phyloP scores from a whole-genome alignment of 1,284 basidiomycete species.

The Austropuccinia psidii region DNA sequence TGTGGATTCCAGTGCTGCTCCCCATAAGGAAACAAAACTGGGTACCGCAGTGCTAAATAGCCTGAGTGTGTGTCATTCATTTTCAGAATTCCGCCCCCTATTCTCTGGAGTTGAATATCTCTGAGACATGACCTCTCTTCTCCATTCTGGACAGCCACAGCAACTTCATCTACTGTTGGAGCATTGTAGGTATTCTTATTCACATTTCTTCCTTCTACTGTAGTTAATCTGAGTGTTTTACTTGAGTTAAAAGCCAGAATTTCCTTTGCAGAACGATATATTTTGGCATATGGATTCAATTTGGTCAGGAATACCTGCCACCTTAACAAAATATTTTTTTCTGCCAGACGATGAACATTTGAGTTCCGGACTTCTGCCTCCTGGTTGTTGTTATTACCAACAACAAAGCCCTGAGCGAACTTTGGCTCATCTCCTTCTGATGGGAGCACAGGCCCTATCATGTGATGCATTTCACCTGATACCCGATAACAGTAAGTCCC shows the following conservation, averaged over 20 bases:
- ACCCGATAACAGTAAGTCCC: no score
- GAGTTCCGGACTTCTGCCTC: not conserved
- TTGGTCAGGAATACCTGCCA: not conserved
- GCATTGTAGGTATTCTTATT: not conserved
- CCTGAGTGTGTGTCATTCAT: not conserved
- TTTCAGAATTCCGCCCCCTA: not conserved
- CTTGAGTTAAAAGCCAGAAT: not conserved
- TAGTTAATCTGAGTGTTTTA: not conserved
- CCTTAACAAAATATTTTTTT: not conserved
- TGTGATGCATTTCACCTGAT: not conserved
- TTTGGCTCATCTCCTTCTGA: not conserved
- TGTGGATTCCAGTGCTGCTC: not conserved
- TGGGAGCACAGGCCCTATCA: not conserved
- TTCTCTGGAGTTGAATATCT: not conserved
- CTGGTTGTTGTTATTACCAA: not conserved
- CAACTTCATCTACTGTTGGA: not conserved
- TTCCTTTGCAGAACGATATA: not conserved
- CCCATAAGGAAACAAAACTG: not conserved
- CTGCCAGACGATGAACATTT: not conserved
- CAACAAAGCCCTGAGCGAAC: slow-evolving; percentile 1
- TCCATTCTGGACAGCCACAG: not conserved
- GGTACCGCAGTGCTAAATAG: slow-evolving; percentile 1
- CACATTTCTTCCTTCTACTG: not conserved
- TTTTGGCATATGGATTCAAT: not conserved
- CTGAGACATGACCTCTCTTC: not conserved